A percentile compares a stretch with the other conserved stretches of the same genome.
These are phyloP conservation scores for Cruciata laevipes DNA, from an alignment of 257 asterid species.

Conservation along the genomic window DNA sequence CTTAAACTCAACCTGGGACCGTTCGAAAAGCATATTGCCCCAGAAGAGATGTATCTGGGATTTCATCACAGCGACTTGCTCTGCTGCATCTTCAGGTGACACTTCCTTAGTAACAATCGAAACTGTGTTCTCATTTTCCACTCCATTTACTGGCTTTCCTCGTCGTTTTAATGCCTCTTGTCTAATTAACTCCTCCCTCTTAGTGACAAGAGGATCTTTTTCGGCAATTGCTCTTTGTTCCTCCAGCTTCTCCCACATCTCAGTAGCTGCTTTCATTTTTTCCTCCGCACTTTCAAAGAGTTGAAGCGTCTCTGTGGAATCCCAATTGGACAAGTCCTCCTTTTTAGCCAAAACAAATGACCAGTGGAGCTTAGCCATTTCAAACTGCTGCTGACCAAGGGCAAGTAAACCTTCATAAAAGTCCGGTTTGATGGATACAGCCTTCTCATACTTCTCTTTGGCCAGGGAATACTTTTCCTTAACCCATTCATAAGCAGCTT, in stretches of 20 bases:
- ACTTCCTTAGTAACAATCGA: slow-evolving; percentile 32
- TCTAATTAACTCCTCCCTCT: slow-evolving; percentile 58
- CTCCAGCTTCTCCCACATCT: slow-evolving; percentile 92
- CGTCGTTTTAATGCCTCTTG: slow-evolving; percentile 52
- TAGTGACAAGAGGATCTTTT: slow-evolving; percentile 51
- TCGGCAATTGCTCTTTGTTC: slow-evolving; percentile 71
- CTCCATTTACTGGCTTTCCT: slow-evolving; percentile 53
- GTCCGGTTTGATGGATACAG: slow-evolving; percentile 64
- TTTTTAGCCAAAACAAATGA: slow-evolving; percentile 78
- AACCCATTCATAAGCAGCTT: slow-evolving; percentile 80
- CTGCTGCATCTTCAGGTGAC: slow-evolving; percentile 70
- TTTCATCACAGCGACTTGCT: slow-evolving; percentile 87
- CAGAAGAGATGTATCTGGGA: slow-evolving; percentile 88
- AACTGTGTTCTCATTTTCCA: slow-evolving; percentile 43
- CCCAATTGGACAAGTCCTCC: slow-evolving; percentile 75
- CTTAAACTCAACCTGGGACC: slow-evolving; percentile 80
- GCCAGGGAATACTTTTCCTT: slow-evolving; percentile 74
- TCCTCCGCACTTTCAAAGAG: slow-evolving; percentile 77
- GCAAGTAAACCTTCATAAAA: slow-evolving; percentile 87
- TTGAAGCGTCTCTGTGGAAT: slow-evolving; percentile 64
- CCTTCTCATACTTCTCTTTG: slow-evolving; percentile 74
- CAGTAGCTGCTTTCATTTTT: slow-evolving; percentile 84
- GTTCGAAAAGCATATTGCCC: slow-evolving; percentile 96
- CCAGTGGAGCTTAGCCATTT: slow-evolving; percentile 98
- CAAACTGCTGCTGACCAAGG: slow-evolving; percentile 91